Percentiles rank a stretch among this genome's conserved stretches.
Conservation (phyloP, 441 rosid species). For the Dalechampia spathulata region DNA sequence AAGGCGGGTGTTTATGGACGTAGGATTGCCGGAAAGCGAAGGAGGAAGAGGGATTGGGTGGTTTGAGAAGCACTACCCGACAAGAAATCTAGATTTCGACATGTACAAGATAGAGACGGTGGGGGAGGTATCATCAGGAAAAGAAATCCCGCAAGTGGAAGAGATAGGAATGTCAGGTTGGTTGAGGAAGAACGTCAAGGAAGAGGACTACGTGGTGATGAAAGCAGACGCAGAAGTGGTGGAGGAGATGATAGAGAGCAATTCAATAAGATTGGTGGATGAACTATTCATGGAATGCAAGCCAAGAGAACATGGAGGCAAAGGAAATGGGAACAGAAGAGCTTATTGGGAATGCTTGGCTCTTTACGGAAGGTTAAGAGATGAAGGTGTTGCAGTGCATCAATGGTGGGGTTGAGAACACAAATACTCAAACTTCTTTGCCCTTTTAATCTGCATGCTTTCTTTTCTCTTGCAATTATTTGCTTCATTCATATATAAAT, state of each 20-base stretch:
- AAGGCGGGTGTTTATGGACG: conserved; percentile 60
- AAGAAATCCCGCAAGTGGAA: conserved; percentile 22
- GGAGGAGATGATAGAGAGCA: conserved; percentile 58
- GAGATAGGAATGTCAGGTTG: conserved; percentile 55
- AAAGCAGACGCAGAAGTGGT: conserved; percentile 79
- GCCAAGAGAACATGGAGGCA: conserved; percentile 32
- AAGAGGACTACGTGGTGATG: conserved; percentile 69
- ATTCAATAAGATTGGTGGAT: conserved; percentile 52
- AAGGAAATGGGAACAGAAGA: conserved; percentile 29
- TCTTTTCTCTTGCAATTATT: too few species aligned
- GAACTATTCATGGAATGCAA: conserved; percentile 85
- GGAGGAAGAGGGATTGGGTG: conserved; percentile 49
- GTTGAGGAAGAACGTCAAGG: conserved; percentile 52
- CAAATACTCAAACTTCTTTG: background rate
- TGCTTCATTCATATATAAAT: too few species aligned
- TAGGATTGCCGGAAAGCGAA: conserved; percentile 35
- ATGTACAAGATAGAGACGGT: conserved; percentile 65
- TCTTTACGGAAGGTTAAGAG: conserved; percentile 57
- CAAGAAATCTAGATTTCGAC: conserved; percentile 53
- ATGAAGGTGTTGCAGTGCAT: conserved; percentile 72
- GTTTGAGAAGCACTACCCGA: conserved; percentile 65
- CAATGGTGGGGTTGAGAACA: conserved; percentile 74
- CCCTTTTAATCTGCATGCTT: background rate
- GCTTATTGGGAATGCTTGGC: conserved; percentile 83
- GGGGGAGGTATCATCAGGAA: conserved; percentile 26